Percentiles rank a stretch among this genome's conserved stretches.
These are phyloP conservation scores for Xylaria sp. DNA, from an alignment of 2,329 filamentous ascomycete species.

Conservation along the genomic window DNA sequence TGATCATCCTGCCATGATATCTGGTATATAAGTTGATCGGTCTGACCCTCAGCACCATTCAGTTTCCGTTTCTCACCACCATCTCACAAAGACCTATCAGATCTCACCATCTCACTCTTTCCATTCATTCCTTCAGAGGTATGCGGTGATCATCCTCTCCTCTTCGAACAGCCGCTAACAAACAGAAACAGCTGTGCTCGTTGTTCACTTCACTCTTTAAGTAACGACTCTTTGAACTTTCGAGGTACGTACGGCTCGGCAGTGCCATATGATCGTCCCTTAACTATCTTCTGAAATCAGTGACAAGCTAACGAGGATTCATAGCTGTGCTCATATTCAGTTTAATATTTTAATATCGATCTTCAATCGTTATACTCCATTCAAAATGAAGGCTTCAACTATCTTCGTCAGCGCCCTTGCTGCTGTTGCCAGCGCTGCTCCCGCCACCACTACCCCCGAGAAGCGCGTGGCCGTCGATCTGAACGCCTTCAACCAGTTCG, in stretches of 20 bases:
- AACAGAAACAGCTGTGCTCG: conserved; percentile 57
- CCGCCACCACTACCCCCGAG: conserved; percentile 44
- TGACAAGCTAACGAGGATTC: conserved; percentile 36
- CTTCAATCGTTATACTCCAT: conserved; percentile 43
- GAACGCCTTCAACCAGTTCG: conserved; percentile 48
- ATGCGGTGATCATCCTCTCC: conserved; percentile 36
- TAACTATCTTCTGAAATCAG: not conserved
- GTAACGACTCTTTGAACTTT: conserved; percentile 52
- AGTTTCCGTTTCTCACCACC: conserved; percentile 48
- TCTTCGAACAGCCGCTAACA: conserved; percentile 39
- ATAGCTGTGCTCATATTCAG: conserved; percentile 58
- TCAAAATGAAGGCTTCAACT: conserved; percentile 62
- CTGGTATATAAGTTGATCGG: conserved; percentile 53
- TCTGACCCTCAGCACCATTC: conserved; percentile 38
- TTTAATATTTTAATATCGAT: conserved; percentile 49
- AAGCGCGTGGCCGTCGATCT: conserved; percentile 48
- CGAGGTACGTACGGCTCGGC: conserved; percentile 48
- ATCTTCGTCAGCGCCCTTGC: conserved; percentile 58
- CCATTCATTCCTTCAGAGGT: conserved; percentile 61
- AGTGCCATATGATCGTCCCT: not conserved
- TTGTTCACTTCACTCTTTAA: conserved; percentile 56
- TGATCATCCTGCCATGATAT: conserved; percentile 38
- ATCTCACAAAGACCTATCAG: conserved; percentile 49
- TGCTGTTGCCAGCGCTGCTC: conserved; percentile 57
- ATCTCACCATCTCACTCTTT: conserved; percentile 50